phyloP scores from a whole-genome alignment of 2,329 filamentous ascomycete species.

The Metarhizium guizhouense region DNA sequence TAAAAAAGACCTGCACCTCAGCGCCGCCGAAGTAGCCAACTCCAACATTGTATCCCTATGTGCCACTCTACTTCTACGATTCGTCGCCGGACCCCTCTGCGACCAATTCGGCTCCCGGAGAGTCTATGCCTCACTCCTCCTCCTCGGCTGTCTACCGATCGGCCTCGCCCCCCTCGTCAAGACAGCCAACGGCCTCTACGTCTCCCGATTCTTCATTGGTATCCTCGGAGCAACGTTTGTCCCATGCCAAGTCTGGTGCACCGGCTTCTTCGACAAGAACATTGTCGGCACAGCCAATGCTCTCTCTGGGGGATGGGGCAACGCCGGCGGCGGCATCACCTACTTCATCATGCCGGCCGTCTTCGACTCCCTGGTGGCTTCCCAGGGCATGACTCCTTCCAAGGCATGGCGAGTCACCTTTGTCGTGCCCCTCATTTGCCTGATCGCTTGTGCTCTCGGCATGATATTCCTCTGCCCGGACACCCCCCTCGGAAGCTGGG shows the following conservation, averaged over 20 bases:
- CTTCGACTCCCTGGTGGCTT: conserved; percentile 62
- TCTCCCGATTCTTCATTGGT: conserved; percentile 71
- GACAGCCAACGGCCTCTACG: conserved; percentile 52
- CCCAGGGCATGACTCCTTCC: conserved; percentile 51
- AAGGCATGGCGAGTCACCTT: conserved; percentile 80
- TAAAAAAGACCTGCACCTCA: conserved; percentile 66
- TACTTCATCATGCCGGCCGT: conserved; percentile 93
- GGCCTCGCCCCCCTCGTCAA: conserved; percentile 72
- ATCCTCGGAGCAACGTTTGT: conserved; percentile 73
- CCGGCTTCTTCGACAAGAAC: conserved; percentile 88
- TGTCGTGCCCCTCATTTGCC: conserved; percentile 72
- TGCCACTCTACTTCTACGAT: conserved; percentile 62
- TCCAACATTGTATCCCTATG: conserved; percentile 81
- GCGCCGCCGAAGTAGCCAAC: conserved; percentile 65
- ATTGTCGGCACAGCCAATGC: conserved; percentile 84
- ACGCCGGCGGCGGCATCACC: conserved; percentile 80
- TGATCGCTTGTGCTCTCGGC: conserved; percentile 54
- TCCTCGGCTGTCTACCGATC: conserved; percentile 71
- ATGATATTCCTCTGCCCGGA: conserved; percentile 72
- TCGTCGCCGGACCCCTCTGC: conserved; percentile 74
- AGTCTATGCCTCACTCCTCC: conserved; percentile 70
- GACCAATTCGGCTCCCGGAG: conserved; percentile 73
- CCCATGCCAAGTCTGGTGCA: conserved; percentile 87
- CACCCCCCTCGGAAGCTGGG: conserved; percentile 76
- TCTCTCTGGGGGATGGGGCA: conserved; percentile 75